Base-by-base conservation (phyloP, 345 rosid species). In the Syzygium jambos region DNA sequence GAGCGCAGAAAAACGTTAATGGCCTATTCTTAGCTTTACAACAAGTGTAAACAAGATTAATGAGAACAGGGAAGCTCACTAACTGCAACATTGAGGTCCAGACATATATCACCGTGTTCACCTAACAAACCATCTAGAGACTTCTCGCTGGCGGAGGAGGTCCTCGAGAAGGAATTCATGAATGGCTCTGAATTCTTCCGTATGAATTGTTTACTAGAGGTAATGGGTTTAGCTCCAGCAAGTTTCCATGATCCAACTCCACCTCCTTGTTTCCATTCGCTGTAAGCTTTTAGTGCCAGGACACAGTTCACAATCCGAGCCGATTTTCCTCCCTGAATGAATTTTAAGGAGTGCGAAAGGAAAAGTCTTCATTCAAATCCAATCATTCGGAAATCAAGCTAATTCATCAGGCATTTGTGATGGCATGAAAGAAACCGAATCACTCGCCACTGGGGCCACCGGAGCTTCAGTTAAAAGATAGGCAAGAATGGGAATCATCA, bases 191-290 rank as follows among this genome's bases (percentile, higher is more conserved):
- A 82, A 46, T 89, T 93, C 90, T 93, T 97, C 53, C 98, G 92
- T 27, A 91, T 83, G 87, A 96, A 97, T 3, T 91, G 91, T 88
- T 94, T 96, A 54, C 89, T 92, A 17, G 89, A 89, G 46, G 88
- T 51, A 56, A 89, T 34, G 34, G 94, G 92, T 84, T 94, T 98
- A 87, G 88, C 95, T 78, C 91, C 94, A 52, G 92, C 93, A 77
- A 91, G 92, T 86, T 95, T 96, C 97, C 96, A 96, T 1, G 93
- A 86, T 80, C 99, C 98, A 83, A 86, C 86, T 61, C 92, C 99
- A 89, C 98, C 99, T 38, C 88, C 91, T 80, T 91, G 92, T 91
- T 95, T 97, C 99, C 99, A 96, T 49, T 95, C 98, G 59, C 90
- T 85, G 78, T 95, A 97, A 59, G 98, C 93, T 89, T 97, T 96